Base-by-base conservation (phyloP, 2,329 filamentous ascomycete species). In the Orbilia ellipsospora region DNA sequence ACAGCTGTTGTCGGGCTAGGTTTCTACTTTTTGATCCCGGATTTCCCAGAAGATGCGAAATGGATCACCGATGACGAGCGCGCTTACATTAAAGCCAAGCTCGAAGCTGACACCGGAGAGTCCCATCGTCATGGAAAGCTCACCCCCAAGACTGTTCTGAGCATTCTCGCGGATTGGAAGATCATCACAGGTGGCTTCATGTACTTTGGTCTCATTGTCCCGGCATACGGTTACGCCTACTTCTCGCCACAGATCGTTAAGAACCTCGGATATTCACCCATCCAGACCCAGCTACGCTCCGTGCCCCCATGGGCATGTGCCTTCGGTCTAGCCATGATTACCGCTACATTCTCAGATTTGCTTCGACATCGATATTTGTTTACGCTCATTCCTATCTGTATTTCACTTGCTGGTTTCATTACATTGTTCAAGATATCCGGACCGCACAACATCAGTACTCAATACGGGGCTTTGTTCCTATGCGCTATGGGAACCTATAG, bases 381-480 rank as follows among this genome's bases (percentile, higher is more conserved):
- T 81, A 86, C 89, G 44, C 82, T 96, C 7, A 82, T 88, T 36
- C 88, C 90, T 2, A 91, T 94, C 77, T 85, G 84, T 75, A 82
- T 96, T 20, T 85, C 88, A 55, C 90, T 97, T 61, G 81, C 87
- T 0, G 94, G 93, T 1, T 94, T 96, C 78, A 88, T 84, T 2
- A 92, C 94, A 75, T 86, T 97, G 6, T 83, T 96, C 57, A 84
- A 85, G 10, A 87, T 94, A 4, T 90, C 94, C 81, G 83, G 91
- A 80, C 63, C 66, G 15, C 48, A 23, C 2, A 87, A 92, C 81
- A 84, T 83, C 0, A 77, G 86, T 12, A 83, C 92, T 5, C 87
- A 95, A 81, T 97, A 97, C 80, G 90, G 85, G 0, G 92, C 90
- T 0, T 86, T 97, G 0, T 96, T 96, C 84, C 84, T 97, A 36